Percentiles rank a stretch among this genome's conserved stretches.
phyloP scores from a whole-genome alignment of 495 filamentous ascomycete species.

The Aspergillus affinis region DNA sequence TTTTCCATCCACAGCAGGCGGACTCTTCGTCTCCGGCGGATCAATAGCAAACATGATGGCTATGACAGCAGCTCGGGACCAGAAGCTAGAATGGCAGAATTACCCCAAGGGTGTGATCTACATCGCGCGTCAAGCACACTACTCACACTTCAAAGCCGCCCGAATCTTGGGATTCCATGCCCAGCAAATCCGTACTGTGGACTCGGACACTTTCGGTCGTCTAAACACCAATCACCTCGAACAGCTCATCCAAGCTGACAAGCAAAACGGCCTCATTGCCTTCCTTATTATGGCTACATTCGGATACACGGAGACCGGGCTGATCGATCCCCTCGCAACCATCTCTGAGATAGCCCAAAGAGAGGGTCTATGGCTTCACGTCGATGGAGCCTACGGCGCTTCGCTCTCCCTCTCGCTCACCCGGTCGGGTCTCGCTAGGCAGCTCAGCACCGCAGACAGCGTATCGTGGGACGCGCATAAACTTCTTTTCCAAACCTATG shows the following conservation, averaged over 20 bases:
- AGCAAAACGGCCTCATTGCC: conserved; percentile 11
- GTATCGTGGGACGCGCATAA: conserved; percentile 31
- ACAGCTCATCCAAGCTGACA: conserved; percentile 18
- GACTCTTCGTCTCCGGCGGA: conserved; percentile 28
- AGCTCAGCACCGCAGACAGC: conserved; percentile 17
- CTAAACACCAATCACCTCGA: conserved; percentile 3
- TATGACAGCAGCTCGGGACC: conserved; percentile 23
- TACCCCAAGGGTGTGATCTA: conserved; percentile 9
- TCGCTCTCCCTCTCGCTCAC: conserved; percentile 18
- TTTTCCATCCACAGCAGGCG: conserved; percentile 16
- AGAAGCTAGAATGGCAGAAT: conserved; percentile 8
- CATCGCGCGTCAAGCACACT: conserved; percentile 25
- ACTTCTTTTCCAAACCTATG: conserved; percentile 29
- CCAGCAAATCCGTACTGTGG: conserved; percentile 18
- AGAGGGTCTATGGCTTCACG: conserved; percentile 14
- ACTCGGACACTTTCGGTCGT: conserved; percentile 5
- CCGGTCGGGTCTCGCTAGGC: background rate
- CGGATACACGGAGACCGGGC: conserved; percentile 27
- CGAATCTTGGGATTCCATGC: conserved; percentile 20
- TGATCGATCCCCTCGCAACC: conserved; percentile 19
- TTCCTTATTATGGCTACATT: conserved; percentile 25
- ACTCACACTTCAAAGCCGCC: conserved; percentile 21
- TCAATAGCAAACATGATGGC: conserved; percentile 28
- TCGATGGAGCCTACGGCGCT: conserved; percentile 26
- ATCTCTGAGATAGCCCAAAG: conserved; percentile 7